Evolutionary conservation across 2,329 filamentous ascomycete species (phyloP).

Genomic region (Exophiala lecanii-corni): DNA sequence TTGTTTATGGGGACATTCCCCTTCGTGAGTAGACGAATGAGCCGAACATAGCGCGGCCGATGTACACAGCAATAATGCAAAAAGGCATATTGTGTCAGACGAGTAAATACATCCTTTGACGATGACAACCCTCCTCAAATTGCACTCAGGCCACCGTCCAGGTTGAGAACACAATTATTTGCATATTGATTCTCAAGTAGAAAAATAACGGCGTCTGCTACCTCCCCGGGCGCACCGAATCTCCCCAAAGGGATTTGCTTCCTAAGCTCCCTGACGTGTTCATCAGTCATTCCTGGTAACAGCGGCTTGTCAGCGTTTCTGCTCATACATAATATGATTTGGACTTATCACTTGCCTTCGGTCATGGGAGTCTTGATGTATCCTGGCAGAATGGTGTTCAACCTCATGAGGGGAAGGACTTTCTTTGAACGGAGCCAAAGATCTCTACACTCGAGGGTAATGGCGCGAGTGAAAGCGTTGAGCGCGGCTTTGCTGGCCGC

Average conservation of each 20-base stretch:
- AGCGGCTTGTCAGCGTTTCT: too few relatives aligned
- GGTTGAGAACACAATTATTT: slow-evolving; percentile 79
- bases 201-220: slow-evolving; percentile 78
- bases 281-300: too few relatives aligned
- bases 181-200: slow-evolving; percentile 74
- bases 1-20: too few relatives aligned
- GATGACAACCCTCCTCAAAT: slow-evolving; percentile 5
- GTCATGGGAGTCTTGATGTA: slow-evolving; percentile 83
- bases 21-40: too few relatives aligned
- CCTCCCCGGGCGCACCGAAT: slow-evolving; percentile 64
- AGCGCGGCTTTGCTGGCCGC: slow-evolving; percentile 77
- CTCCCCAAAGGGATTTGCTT: slow-evolving; percentile 60
- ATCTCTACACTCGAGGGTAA: slow-evolving; percentile 32
- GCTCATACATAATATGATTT: too few relatives aligned
- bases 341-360: slow-evolving; percentile 29
- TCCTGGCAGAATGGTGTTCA: slow-evolving; percentile 77
- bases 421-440: slow-evolving; percentile 55
- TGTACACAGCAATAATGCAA: too few relatives aligned
- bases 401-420: slow-evolving; percentile 53
- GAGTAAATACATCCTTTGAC: too few relatives aligned
- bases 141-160: slow-evolving; percentile 79
- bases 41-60: too few relatives aligned
- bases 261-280: slow-evolving; percentile 7
- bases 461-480: slow-evolving; percentile 50
- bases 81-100: too few relatives aligned